phyloP scores from a whole-genome alignment of 306 rosid species.

The Quercus bicolor region DNA sequence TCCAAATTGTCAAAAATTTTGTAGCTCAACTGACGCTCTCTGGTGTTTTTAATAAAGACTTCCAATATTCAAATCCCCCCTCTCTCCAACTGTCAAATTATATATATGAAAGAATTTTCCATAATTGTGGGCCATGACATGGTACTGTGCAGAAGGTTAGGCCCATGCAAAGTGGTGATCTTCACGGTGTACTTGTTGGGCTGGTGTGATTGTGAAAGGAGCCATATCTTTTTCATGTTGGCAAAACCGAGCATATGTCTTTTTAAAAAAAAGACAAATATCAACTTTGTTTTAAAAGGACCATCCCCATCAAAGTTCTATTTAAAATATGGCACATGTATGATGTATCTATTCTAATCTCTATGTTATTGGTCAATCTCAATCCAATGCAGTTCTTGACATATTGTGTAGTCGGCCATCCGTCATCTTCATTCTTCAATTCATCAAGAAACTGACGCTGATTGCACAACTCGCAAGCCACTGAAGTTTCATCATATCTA shows the following conservation, averaged over 20 bases:
- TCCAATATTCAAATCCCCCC: too few species aligned
- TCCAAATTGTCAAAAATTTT: too few species aligned
- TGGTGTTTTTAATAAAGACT: too few species aligned
- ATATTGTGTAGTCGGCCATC: not conserved
- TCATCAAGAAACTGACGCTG: not conserved
- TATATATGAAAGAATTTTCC: too few species aligned
- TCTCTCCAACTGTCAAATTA: too few species aligned
- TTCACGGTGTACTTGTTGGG: not conserved
- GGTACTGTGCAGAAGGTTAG: not conserved
- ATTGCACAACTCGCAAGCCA: not conserved
- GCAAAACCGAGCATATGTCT: not conserved
- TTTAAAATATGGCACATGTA: too few species aligned
- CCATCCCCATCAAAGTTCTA: not conserved
- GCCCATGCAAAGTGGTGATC: not conserved
- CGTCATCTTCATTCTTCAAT: not conserved
- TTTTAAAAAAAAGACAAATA: not conserved
- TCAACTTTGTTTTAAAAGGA: not conserved
- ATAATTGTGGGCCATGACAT: not conserved
- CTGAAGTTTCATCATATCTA: not conserved
- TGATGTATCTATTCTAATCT: not conserved
- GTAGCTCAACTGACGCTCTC: accelerated
- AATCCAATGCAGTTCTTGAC: not conserved
- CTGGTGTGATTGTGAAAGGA: not conserved
- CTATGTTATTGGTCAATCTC: not conserved
- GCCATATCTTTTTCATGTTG: not conserved